Evolutionary conservation across 1,139 yeast species (phyloP), one percentile per base, ranked within the genome.

Genomic region (Magnusiomyces magnusii): DNA sequence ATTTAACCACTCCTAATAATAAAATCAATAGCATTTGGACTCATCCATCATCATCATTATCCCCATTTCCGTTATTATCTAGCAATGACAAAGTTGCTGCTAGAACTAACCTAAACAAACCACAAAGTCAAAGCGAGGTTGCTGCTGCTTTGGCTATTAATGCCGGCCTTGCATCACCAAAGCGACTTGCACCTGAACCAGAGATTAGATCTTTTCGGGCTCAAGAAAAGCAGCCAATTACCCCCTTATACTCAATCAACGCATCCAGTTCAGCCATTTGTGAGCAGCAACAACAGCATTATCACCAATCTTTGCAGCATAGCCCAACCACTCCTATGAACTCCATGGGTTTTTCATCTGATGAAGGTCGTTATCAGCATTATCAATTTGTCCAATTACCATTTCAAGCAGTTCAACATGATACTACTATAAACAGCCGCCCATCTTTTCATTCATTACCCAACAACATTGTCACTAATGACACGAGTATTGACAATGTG

Each of bases 61-160:
- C 44, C 17, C 44, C 3, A 19, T n/a, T 19, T 39, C 19, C 17
- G 44, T 17, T 10, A 10, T 19, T 39, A n/a, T 39, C 17, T 39
- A 9, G 5, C 44, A 39, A 9, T 10, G 44, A 19, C 19, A 3
- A 5, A 39, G 19, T 19, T n/a, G 19, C 17, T 39, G 10, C 36
- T 31, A 7, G 13, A 31, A 31, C 7, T 31, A 13, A 31, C 13
- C 36, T 31, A 13, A 7, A 7, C 13, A 39, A 19, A 39, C 44
- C 19, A 15, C 44, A 17, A 10, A 39, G 44, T 17, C 44, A 39
- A 10, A 39, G 44, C 44, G 44, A 39, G 19, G 49, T 58, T 67
- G 51, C 59, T 61, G 52, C 64, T 66, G 10, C 57, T n/a, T 9
- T 23, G 34, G 41, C 53, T 3, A 50, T 31, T 25, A 17, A 23